These are phyloP conservation scores for Aaosphaeria pasadenensis DNA, from an alignment of 2,329 filamentous ascomycete genomes.

Conservation along the genomic window DNA sequence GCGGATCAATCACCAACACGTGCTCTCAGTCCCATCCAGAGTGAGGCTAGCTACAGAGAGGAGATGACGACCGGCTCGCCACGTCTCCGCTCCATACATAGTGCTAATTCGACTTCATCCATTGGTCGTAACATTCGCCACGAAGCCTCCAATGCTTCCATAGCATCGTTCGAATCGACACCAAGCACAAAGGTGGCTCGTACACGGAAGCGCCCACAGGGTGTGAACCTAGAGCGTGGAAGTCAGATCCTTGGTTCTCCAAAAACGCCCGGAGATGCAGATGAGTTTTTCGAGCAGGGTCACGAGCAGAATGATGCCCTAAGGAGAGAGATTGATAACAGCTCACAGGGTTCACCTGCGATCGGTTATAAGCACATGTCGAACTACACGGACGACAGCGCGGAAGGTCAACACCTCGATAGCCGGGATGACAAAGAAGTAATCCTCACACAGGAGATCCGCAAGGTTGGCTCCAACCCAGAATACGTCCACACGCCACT, in stretches of 20 bases:
- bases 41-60: constrained; percentile 72
- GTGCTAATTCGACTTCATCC: constrained; percentile 55
- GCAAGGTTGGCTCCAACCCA: constrained; percentile 68
- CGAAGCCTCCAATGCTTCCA: constrained; percentile 56
- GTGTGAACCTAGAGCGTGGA: constrained; percentile 51
- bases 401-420: constrained; percentile 55
- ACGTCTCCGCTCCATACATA: constrained; percentile 48
- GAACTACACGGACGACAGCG: constrained; percentile 54
- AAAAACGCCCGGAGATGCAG: constrained; percentile 35
- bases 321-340: constrained; percentile 44
- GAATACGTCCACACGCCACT: constrained; percentile 69
- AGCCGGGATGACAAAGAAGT: constrained; percentile 39
- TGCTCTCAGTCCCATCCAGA: constrained; percentile 84
- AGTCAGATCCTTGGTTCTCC: constrained; percentile 45
- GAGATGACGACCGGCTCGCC: constrained; percentile 32
- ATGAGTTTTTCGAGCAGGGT: constrained; percentile 51
- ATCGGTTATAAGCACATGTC: constrained; percentile 53
- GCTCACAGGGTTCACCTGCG: constrained; percentile 48
- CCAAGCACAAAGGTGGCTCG: constrained; percentile 57
- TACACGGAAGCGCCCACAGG: constrained; percentile 52
- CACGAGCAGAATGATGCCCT: constrained; percentile 61
- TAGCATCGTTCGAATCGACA: constrained; percentile 57
- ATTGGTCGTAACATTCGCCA: constrained; percentile 56
- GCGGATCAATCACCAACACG: constrained; percentile 45
- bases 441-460: constrained; percentile 67